Evolutionary conservation across 139 green algal genomes (phyloP).

Genomic region (Pleodorina starrii): DNA sequence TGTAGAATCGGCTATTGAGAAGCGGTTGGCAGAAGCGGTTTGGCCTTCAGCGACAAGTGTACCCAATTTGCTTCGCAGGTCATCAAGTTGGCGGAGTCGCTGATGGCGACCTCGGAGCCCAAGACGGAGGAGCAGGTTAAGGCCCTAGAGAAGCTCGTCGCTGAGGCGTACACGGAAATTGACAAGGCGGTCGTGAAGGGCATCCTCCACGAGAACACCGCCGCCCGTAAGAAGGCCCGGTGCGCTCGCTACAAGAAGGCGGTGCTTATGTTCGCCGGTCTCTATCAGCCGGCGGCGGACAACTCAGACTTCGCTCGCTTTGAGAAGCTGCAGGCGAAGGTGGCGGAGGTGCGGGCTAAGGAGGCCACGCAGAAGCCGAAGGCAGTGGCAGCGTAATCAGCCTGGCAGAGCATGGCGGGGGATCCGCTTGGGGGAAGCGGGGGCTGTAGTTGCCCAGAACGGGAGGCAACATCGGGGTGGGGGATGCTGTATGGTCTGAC

Average conservation of each 20-base stretch:
- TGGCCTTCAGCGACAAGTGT: neutral
- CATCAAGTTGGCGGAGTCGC: constrained; percentile 67
- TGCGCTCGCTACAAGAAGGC: constrained; percentile 75
- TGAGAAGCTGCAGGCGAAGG: constrained; percentile 36
- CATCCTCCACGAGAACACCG: constrained; percentile 90
- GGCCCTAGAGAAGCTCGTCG: constrained; percentile 79
- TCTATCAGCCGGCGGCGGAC: constrained; percentile 49
- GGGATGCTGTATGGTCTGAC: too few species aligned
- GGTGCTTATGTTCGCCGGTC: constrained; percentile 57
- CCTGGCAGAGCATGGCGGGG: neutral
- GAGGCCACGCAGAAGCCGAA: constrained; percentile 9
- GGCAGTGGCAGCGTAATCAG: neutral
- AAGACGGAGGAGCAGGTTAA: constrained; percentile 74
- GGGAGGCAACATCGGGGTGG: too few species aligned
- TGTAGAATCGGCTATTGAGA: neutral
- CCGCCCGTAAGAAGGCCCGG: constrained; percentile 86
- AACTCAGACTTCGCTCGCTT: constrained; percentile 36
- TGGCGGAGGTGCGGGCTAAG: neutral
- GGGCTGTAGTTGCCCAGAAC: too few species aligned
- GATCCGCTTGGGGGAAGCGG: too few species aligned
- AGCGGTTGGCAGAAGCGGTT: neutral
- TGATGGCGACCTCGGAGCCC: constrained; percentile 39
- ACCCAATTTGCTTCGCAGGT: constrained; percentile 58
- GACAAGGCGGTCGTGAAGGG: constrained; percentile 90
- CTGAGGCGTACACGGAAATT: constrained; percentile 87